These are phyloP conservation scores for Xerophyta viscosa DNA, from an alignment of 106 monocot genomes.

Conservation along the genomic window DNA sequence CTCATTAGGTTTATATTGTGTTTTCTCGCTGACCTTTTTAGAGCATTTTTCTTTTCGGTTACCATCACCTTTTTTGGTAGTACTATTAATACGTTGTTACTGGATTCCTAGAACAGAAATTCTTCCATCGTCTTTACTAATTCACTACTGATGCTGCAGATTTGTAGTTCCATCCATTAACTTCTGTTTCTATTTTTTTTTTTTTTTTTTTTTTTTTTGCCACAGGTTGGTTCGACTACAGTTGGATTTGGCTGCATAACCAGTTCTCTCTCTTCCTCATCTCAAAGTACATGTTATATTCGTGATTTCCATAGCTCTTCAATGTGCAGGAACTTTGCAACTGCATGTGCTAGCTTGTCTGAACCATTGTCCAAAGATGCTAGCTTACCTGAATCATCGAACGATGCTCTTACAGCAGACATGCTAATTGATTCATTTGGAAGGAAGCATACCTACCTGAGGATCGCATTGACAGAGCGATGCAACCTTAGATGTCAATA, in stretches of 20 bases:
- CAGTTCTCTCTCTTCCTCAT: conserved; percentile 2
- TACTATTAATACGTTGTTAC: too few species aligned
- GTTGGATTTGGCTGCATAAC: conserved; percentile 10
- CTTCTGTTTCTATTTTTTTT: background rate
- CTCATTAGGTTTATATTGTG: too few species aligned
- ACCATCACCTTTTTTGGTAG: too few species aligned
- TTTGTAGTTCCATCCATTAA: too few species aligned
- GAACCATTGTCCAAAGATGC: conserved; percentile 27
- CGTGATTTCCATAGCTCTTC: conserved; percentile 15
- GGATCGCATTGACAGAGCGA: conserved; percentile 90
- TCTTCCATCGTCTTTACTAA: too few species aligned
- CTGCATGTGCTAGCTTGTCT: conserved; percentile 36
- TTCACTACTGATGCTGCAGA: too few species aligned
- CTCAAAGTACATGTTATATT: background rate
- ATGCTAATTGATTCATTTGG: conserved; percentile 88
- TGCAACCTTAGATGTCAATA: conserved; percentile 97
- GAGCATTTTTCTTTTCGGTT: too few species aligned
- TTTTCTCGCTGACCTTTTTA: too few species aligned
- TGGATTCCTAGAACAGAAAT: too few species aligned
- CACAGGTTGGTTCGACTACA: conserved; percentile 20
- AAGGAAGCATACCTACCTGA: conserved; percentile 78
- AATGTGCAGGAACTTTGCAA: conserved; percentile 19
- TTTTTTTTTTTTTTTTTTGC: conserved; percentile 1
- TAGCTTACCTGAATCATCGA: conserved; percentile 14
- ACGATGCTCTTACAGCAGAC: conserved; percentile 31